Percentiles rank a stretch among this genome's conserved stretches.
Conservation (phyloP, 306 rosid genomes). For the Acacia melanoxylon region DNA sequence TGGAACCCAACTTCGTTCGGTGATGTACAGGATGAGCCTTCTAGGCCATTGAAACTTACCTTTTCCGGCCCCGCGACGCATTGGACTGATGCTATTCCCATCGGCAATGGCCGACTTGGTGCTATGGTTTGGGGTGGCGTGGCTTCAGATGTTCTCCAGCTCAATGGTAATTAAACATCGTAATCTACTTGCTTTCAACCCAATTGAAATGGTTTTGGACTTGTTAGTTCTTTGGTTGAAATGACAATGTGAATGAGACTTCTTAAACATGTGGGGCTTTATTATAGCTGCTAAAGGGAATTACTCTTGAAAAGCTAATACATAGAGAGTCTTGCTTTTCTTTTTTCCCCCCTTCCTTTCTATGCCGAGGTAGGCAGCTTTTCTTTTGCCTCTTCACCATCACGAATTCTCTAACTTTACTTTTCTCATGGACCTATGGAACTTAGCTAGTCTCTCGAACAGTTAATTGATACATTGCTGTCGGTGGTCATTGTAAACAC, state of each 20-base stretch:
- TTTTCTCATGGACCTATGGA: not conserved
- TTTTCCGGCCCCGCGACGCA: slow-evolving; percentile 65
- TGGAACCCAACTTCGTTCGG: slow-evolving; percentile 52
- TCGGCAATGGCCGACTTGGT: slow-evolving; percentile 94
- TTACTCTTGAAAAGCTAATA: not conserved
- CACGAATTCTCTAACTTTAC: not conserved
- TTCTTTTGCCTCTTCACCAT: not conserved
- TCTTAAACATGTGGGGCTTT: not conserved
- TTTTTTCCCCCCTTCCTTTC: not conserved
- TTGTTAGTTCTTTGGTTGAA: too few relatives aligned
- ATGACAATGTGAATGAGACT: not conserved
- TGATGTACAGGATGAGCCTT: slow-evolving; percentile 31
- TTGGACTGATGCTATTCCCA: slow-evolving; percentile 90
- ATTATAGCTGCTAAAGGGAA: not conserved
- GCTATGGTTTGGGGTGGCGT: slow-evolving; percentile 97
- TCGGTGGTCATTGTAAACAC: not conserved
- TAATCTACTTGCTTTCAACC: not conserved
- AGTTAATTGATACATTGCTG: not conserved
- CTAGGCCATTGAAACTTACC: slow-evolving; percentile 63
- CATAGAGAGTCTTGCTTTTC: not conserved
- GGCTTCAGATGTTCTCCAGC: slow-evolving; percentile 69
- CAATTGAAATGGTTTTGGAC: not conserved
- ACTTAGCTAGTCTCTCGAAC: not conserved
- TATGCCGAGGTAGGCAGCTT: not conserved
- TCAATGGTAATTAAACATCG: slow-evolving; percentile 59